Conservation (phyloP, 129 eudicot genomes). For the Pulicaria dysenterica region DNA sequence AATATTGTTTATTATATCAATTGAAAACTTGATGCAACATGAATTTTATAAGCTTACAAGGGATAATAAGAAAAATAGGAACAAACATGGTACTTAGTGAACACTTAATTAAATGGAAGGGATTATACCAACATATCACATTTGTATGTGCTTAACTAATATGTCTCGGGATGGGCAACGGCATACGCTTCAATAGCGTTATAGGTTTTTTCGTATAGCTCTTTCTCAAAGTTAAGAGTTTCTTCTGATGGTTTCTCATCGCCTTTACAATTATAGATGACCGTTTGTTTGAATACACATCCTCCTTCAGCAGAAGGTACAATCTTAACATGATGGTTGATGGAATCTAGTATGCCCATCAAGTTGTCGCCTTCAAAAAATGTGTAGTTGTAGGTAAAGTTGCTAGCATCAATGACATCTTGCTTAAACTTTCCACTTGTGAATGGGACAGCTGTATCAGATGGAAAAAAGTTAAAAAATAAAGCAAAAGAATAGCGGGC, state of each 20-base stretch:
- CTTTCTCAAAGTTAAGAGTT: not conserved
- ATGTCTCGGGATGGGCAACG: not conserved
- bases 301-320: not conserved
- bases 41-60: not conserved
- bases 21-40: not conserved
- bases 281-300: not conserved
- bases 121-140: not conserved
- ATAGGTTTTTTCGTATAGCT: not conserved
- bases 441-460: not conserved
- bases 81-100: not conserved
- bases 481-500: not conserved
- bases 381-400: not conserved
- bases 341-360: not conserved
- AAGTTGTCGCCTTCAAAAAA: not conserved
- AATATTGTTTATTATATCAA: not conserved
- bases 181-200: not conserved
- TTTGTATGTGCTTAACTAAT: not conserved
- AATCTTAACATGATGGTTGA: slow-evolving; percentile 2
- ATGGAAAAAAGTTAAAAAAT: not conserved
- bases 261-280: not conserved
- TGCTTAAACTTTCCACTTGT: not conserved
- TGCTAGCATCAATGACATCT: slow-evolving; percentile 4
- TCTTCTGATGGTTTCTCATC: not conserved
- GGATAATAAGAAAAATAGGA: not conserved
- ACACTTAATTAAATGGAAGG: not conserved